Evolutionary conservation across 2,329 filamentous ascomycete species (phyloP).

Genomic region (Epichloe brachyelytri): DNA sequence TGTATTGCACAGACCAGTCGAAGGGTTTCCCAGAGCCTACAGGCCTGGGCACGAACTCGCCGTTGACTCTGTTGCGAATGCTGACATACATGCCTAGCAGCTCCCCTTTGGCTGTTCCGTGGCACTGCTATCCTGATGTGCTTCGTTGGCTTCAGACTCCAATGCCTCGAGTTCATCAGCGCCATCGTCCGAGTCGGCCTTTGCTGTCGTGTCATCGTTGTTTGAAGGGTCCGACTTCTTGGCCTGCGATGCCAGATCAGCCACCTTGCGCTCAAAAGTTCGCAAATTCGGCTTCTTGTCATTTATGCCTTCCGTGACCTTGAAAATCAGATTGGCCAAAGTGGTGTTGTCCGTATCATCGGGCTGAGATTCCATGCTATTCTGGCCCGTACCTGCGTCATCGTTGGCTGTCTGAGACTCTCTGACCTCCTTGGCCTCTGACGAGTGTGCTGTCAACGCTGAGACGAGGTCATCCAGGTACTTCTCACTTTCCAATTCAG

Average conservation of each 20-base stretch:
- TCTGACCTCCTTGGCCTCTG: constrained; percentile 13
- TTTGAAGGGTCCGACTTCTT: constrained; percentile 8
- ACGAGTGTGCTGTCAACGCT: constrained; percentile 27
- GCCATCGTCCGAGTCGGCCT: background rate
- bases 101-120: constrained; percentile 13
- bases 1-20: constrained; percentile 69
- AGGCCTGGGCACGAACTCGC: constrained; percentile 48
- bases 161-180: background rate
- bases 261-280: constrained; percentile 38
- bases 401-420: constrained; percentile 8
- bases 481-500: constrained; percentile 30
- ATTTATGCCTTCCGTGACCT: constrained; percentile 34
- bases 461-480: constrained; percentile 39
- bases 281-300: constrained; percentile 27
- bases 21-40: constrained; percentile 19
- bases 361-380: background rate
- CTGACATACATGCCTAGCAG: constrained; percentile 61
- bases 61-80: constrained; percentile 61
- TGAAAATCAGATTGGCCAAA: constrained; percentile 38
- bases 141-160: background rate
- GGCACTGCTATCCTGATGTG: background rate
- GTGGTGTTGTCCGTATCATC: constrained; percentile 10
- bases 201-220: background rate
- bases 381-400: constrained; percentile 1
- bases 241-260: constrained; percentile 30